Evolutionary conservation across 805 yeast species (phyloP), one percentile per base, ranked within the genome.

Genomic region (Lachancea lanzarotensis): DNA sequence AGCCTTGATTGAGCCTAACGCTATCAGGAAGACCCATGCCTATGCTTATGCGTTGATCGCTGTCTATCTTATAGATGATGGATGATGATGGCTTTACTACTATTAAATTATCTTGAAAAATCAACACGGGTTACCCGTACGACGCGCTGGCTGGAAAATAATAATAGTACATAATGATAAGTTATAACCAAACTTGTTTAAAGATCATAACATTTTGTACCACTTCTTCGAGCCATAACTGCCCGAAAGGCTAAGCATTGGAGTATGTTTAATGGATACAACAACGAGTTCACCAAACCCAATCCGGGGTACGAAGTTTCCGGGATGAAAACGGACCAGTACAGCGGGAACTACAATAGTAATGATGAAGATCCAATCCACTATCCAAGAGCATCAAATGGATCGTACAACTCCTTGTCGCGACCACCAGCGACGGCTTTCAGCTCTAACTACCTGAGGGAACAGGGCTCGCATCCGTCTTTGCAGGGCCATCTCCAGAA

Each of bases 401-500:
- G 42, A 16, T 49, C 47, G 10, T 22, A 35, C 31, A 22, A 45
- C 40, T 33, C 51, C 42, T 18, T 56, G 53, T 50, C 59, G 11
- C 52, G 52, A 33, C 72, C 69, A 27, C 70, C 70, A 1, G 55
- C 59, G 3, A 64, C 66, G 1, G 63, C 56, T 40, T 68, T 67
- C 43, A 63, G 69, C 39, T 46, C 59, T 5, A 65, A 60, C 40
- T 68, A 68, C 44, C 57, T 65, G 63, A 60, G 59, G 35, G 61
- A 57, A 36, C 72, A 67, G 46, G 63, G 61, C 16, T 68, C 72
- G 0, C 70, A 66, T 15, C 70, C 60, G 35, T 68, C 72, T 0
- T 50, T 69, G 17, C 71, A 57, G 31, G 63, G 57, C 6, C 57
- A 53, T 19, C 36, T 52, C 17, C 57, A 56, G 39, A 42, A 48